These are phyloP conservation scores for Linnemannia exigua DNA, from an alignment of 192 early-diverging fungal species.

Conservation along the genomic window DNA sequence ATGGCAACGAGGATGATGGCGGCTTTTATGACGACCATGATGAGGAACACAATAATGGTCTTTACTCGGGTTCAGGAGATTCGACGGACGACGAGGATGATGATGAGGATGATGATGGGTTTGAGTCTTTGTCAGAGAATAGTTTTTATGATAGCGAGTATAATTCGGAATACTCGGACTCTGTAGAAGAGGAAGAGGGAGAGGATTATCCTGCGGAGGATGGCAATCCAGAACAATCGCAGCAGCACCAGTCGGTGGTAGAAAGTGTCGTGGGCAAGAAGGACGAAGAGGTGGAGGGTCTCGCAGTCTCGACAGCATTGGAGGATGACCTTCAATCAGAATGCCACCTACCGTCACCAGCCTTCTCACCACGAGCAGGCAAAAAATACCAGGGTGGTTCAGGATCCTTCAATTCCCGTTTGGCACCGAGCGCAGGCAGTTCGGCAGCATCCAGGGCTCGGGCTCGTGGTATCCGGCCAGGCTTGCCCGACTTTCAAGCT, in stretches of 20 bases:
- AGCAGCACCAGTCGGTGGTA: background rate
- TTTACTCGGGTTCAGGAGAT: background rate
- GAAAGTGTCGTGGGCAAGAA: background rate
- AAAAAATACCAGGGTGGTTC: background rate
- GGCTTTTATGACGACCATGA: constrained; percentile 1
- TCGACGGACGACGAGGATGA: background rate
- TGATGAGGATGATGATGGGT: constrained; percentile 10
- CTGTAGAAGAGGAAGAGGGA: constrained; percentile 10
- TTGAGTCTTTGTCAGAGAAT: constrained; percentile 21
- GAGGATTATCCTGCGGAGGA: background rate
- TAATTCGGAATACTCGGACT: constrained; percentile 13
- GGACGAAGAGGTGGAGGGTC: background rate
- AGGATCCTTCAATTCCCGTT: constrained; percentile 1
- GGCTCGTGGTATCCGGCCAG: background rate
- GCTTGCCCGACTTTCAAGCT: constrained; percentile 12
- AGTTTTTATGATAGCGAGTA: constrained; percentile 18
- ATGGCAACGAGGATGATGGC: background rate
- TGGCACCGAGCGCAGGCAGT: background rate
- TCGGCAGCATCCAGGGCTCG: constrained; percentile 6
- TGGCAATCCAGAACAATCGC: background rate
- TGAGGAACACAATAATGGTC: background rate
- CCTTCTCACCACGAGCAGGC: constrained; percentile 21
- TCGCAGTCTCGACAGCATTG: background rate
- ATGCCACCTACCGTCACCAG: constrained; percentile 20
- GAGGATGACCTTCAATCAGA: background rate